Conservation (phyloP, 768 basidiomycete genomes). For the Leucocoprinus leucothites region DNA sequence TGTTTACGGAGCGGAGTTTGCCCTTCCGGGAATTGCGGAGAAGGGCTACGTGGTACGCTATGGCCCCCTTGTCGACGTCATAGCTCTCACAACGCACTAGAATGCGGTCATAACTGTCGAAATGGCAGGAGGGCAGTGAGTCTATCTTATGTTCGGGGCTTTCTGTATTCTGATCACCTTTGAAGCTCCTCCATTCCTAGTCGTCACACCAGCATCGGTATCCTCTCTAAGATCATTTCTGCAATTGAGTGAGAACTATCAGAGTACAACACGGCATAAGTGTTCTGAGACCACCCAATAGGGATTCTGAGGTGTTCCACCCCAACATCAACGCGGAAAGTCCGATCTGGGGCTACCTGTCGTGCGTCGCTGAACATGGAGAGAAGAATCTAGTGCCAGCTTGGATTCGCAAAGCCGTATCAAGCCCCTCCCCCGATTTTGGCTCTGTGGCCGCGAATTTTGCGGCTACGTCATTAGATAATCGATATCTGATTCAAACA, state of each 20-base stretch:
- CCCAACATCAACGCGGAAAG: constrained; percentile 21
- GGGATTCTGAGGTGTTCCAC: constrained; percentile 24
- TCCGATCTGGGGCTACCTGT: constrained; percentile 28
- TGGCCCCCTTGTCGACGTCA: neutral
- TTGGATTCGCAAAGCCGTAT: constrained; percentile 23
- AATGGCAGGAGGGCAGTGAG: constrained; percentile 30
- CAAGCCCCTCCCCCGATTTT: constrained; percentile 20
- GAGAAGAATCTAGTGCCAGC: constrained; percentile 17
- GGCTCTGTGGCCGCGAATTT: constrained; percentile 20
- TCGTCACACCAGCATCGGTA: constrained; percentile 27
- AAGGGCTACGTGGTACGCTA: constrained; percentile 26
- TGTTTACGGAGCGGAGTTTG: constrained; percentile 22
- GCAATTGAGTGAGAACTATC: constrained; percentile 21
- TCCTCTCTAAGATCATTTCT: constrained; percentile 28
- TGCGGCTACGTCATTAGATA: constrained; percentile 19
- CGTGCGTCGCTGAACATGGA: constrained; percentile 23
- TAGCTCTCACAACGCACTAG: constrained; percentile 15
- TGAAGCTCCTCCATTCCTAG: constrained; percentile 25
- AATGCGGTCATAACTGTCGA: constrained; percentile 26
- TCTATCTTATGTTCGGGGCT: neutral
- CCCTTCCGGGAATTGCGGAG: constrained; percentile 29
- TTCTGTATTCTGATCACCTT: neutral
- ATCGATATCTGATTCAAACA: constrained; percentile 27
- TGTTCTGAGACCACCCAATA: neutral
- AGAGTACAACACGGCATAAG: too few species aligned